Evolutionary conservation across 2,329 filamentous ascomycete genomes (phyloP), one percentile per base, ranked within the genome.

Genomic region (Trichoderma afroharzianum): DNA sequence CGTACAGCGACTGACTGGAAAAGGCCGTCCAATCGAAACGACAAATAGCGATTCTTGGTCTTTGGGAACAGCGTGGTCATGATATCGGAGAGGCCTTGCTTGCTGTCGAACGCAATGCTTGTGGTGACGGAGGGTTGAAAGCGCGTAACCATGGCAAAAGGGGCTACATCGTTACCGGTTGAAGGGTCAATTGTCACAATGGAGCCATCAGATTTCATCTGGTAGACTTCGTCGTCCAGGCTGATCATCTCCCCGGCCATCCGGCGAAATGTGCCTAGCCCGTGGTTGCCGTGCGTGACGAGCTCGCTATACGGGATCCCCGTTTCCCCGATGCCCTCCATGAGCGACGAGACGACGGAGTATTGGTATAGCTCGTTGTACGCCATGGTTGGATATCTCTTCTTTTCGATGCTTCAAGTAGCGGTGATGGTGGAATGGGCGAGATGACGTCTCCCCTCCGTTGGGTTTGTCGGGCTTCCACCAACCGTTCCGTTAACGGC

Each of bases 121-220:
- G 57, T 28, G 7, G 57, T 69, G 39, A 61, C 11, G 11, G 67
- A 32, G 4, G 67, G 57, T 3, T 26, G 67, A 8, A 69, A 69
- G n/a, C 28, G 57, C 2, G 67, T 69, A 12, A 69, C 39, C 67
- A 62, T 61, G 21, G 67, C 67, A 12, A 69, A 69, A 9, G 67
- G 67, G 6, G 67, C 67, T 1, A 61, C 26, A 2, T 69, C 57
- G 0, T 36, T 11, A n/a, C 55, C 36, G 3, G 5, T 43, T 4
- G 67, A 50, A 14, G 12, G 33, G 30, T 69, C 67, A 14, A 69
- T 36, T 6, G 39, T 33, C 3, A 69, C 43, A 28, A 69, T 62
- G 15, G 67, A 62, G 28, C 67, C 67, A n/a, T 69, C 67, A 1
- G 67, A 33, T 6, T 69, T 69, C 67, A 69, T 69, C 39, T 69